Base-by-base conservation (phyloP, 2,329 filamentous ascomycete genomes). In the Aspergillus texensis region DNA sequence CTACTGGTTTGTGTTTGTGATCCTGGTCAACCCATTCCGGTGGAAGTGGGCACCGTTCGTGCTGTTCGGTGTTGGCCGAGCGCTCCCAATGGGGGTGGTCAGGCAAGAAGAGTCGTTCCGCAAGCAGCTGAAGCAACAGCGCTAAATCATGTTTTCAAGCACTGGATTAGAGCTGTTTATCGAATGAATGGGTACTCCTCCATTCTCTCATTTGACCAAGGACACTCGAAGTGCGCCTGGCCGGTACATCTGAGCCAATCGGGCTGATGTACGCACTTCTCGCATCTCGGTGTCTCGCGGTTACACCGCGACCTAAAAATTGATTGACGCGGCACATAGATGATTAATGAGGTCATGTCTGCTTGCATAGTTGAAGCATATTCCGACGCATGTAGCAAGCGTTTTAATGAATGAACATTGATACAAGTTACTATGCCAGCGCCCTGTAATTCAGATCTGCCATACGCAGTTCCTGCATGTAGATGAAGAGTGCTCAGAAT, bases 11-110 rank as follows among this genome's bases (percentile, higher is more conserved):
- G 75, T 88, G 6, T 96, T 95, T 72, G 90, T 90, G 62, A 88
- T 94, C 48, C 80, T 85, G 5, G 85, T 95, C 70, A 96, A 96
- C 73, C 93, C 93, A 0, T 96, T 96, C 77, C 82, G 92, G 10
- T 96, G 92, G 92, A 96, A 96, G 81, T 96, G 92, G 93, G 91
- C 89, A 0, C 74, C 89, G 0, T 96, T 96, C 74, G 91, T 96
- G 19, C 89, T 96, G 70, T 90, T 90, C 64, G 92, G 93, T 0
- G 75, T 94, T 34, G 91, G 91, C 0, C 82, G 86, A 50, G 82
- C 81, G 24, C 73, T 95, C 54, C 92, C 92, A 0, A 82, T 86
- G 75, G 82, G 80, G 16, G 81, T 95, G 30, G 88, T 94, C 0
- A 80, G 85, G 67, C 80, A 85, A 19, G 92, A 96, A 78, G 85